These are phyloP conservation scores for Excoecaria cochinchinensis DNA, from an alignment of 345 rosid species.

Conservation along the genomic window DNA sequence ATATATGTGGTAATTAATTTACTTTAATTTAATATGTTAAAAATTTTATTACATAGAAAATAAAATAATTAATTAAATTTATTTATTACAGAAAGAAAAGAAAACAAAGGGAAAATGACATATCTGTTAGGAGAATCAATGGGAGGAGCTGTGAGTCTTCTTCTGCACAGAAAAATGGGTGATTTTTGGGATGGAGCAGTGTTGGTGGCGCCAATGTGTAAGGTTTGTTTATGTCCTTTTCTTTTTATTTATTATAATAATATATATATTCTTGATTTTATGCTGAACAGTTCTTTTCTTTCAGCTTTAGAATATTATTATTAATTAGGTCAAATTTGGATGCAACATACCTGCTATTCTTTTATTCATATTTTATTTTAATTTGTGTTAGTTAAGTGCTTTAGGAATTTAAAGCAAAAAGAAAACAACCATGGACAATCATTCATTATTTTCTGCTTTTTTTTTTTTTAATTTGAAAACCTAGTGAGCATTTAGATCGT, in stretches of 20 bases:
- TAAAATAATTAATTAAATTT: background rate
- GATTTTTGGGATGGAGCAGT: constrained; percentile 79
- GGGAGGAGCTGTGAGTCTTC: constrained; percentile 80
- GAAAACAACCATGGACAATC: background rate
- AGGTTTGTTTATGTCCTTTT: constrained; percentile 35
- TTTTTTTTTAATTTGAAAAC: too few species aligned
- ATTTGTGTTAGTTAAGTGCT: background rate
- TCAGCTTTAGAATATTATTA: too few species aligned
- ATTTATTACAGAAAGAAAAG: constrained; percentile 44
- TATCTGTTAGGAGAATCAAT: constrained; percentile 78
- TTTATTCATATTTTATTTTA: background rate
- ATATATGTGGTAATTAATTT: constrained; percentile 46
- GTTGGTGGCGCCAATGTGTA: constrained; percentile 87
- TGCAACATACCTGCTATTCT: background rate
- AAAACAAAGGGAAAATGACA: constrained; percentile 59
- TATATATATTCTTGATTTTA: too few species aligned
- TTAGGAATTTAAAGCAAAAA: background rate
- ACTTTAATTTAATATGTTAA: background rate
- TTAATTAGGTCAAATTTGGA: constrained; percentile 9
- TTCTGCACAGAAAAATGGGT: constrained; percentile 61
- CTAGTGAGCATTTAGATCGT: too few species aligned
- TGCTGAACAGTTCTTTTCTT: too few species aligned
- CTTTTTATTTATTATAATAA: background rate
- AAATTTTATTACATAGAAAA: background rate
- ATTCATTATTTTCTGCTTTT: background rate